Percentiles rank a stretch among this genome's conserved stretches.
phyloP scores from a whole-genome alignment of 768 basidiomycete genomes.

The Amanita brunnescens region DNA sequence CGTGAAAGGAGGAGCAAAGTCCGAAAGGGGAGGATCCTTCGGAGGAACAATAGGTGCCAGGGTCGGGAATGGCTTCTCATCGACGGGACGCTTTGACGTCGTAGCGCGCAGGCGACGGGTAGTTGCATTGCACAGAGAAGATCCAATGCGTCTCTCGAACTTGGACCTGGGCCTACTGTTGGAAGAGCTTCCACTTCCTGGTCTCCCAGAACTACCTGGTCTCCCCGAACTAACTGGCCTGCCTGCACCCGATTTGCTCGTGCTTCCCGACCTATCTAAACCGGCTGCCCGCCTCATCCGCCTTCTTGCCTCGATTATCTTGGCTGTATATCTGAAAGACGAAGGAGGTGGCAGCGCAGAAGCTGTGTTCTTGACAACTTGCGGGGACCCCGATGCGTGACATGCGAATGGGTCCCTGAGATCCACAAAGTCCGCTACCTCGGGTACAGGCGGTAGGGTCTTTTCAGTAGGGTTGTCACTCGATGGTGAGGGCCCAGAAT shows the following conservation, averaged over 20 bases:
- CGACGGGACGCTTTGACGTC: not conserved
- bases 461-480: not conserved
- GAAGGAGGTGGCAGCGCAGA: not conserved
- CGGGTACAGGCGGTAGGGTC: not conserved
- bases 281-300: not conserved
- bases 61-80: not conserved
- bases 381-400: not conserved
- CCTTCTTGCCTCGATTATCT: not conserved
- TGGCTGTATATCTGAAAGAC: not conserved
- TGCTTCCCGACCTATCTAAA: not conserved
- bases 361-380: not conserved
- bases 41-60: not conserved
- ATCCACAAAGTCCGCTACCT: slow-evolving; percentile 1
- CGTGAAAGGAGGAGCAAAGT: not conserved
- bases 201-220: not conserved
- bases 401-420: slow-evolving; percentile 2
- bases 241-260: not conserved
- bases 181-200: not conserved
- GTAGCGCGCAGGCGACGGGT: not conserved
- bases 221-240: not conserved
- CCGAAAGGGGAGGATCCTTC: not conserved
- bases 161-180: not conserved
- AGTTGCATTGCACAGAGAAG: not conserved
- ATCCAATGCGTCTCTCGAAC: not conserved
- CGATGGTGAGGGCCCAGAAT: not conserved